Base-by-base conservation (phyloP, 2,329 filamentous ascomycete species). In the Cladophialophora bantiana region DNA sequence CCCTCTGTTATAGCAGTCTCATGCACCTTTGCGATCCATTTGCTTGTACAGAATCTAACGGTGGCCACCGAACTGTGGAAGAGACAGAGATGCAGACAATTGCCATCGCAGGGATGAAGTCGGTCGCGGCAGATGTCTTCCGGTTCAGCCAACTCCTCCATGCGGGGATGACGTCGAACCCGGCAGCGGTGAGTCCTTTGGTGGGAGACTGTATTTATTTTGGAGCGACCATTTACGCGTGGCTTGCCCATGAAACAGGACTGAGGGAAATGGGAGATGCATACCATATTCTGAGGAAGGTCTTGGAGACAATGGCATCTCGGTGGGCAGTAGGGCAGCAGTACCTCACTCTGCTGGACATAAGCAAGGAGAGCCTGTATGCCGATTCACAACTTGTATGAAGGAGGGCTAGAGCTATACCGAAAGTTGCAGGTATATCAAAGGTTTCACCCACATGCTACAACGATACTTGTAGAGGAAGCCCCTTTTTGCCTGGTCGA, bases 31-130 rank as follows among this genome's bases (percentile, higher is more conserved):
- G 74, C 60, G 76, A 78, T 61, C 69, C 70, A 1, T 78, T 77
- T 65, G 66, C 69, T 45, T 78, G 77, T 66, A 75, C 75, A 2
- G 74, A 76, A 54, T 66, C 72, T 7, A 69, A 70, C 18, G 62
- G 70, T 6, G 73, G 72, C 34, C 68, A 72, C 13, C 70, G 68
- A 9, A 74, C 75, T 13, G 74, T 77, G 32, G 73, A 74, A 56
- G 75, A 78, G 65, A 74, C 77, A 1, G 69, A 75, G 45, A 76
- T 78, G 73, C 77, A 78, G 63, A 72, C 76, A 34, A 73, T 75
- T 32, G 67, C 73, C 6, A 77, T 78, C 48, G 70, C 62, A 13
- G 72, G 71, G 15, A 42, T 74, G 62, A 68, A 66, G 53, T 31
- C 57, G n/a, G 61, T 62, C 4, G 70, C 70, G 3, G 61, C 63